Evolutionary conservation across 305 asterid genomes (phyloP), one percentile per base, ranked within the genome.

Genomic region (Fraxinus baroniana): DNA sequence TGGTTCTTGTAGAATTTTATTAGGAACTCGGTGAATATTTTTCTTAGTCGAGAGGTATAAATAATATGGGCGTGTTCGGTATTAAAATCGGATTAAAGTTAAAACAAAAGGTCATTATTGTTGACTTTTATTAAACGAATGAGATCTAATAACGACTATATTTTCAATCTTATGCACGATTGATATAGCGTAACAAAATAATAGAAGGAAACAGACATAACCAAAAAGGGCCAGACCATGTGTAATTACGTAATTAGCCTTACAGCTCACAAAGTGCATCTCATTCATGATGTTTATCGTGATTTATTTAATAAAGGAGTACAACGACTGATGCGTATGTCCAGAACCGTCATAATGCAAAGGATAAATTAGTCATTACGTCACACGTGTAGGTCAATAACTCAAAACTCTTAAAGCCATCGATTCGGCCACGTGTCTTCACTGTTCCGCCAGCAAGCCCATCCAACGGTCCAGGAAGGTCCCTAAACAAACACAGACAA

Each of bases 401-500:
- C 82, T 84, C 76, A 77, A 82, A 24, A 41, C 73, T 80, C 81
- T 55, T 41, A 72, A 6, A 7, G 75, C 46, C 78, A 70, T 35
- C 0, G 82, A 57, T 79, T 35, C 1, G 17, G 86, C 86, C 97
- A 93, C 90, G 88, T 85, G 76, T 22, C 68, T 82, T 12, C 0
- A 35, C 85, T 76, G 79, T 82, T 79, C 86, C 41, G 41, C 84
- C 80, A 79, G 77, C 84, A 70, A 35, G 52, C 0, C 26, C 26
- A 83, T 81, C 87, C 82, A 18, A 89, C 87, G 97, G 90, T 26
- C 33, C 1, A 0, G 22, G 83, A 85, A 81, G 79, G 17, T 74
- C 71, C 79, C 41, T 17, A 13, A 91, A 91, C 88, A 89, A 93
- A 86, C 95, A 93, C 95, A 91, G 39, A 86, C 90, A 83, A 92